These are phyloP conservation scores for Mollisiaceae sp. DNA, from an alignment of 2,329 filamentous ascomycete species.

Conservation along the genomic window DNA sequence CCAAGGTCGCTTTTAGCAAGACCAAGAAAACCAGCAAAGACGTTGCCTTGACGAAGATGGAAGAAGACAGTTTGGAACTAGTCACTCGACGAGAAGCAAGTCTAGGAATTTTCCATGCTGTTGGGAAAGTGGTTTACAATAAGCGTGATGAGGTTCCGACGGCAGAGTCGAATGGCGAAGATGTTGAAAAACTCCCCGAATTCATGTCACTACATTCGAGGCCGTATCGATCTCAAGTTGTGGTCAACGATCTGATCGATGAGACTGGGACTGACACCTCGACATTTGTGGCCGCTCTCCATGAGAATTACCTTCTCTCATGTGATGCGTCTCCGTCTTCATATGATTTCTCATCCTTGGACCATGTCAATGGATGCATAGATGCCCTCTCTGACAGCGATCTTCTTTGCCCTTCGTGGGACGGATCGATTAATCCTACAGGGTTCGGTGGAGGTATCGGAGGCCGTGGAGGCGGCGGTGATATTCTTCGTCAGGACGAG, in stretches of 20 bases:
- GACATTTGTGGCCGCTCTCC: conserved; percentile 87
- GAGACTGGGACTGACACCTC: conserved; percentile 91
- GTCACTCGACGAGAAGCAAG: conserved; percentile 88
- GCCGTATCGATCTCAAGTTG: conserved; percentile 67
- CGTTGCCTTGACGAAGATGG: conserved; percentile 72
- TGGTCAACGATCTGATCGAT: conserved; percentile 80
- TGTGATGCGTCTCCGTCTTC: conserved; percentile 65
- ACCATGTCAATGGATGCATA: conserved; percentile 84
- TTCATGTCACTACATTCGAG: conserved; percentile 63
- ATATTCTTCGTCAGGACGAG: conserved; percentile 87
- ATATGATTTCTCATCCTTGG: conserved; percentile 66
- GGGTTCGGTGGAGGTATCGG: conserved; percentile 54
- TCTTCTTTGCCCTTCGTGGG: conserved; percentile 76
- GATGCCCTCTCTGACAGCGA: conserved; percentile 88
- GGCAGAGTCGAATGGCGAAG: conserved; percentile 45
- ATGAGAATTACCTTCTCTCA: conserved; percentile 92
- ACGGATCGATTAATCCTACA: conserved; percentile 67
- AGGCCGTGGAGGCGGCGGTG: conserved; percentile 64
- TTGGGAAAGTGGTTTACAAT: conserved; percentile 96
- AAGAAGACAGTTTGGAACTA: conserved; percentile 78
- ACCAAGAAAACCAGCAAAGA: conserved; percentile 65
- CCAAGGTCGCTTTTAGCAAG: conserved; percentile 71
- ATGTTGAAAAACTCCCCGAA: conserved; percentile 61
- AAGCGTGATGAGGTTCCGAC: conserved; percentile 69
- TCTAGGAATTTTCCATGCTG: conserved; percentile 92